A percentile compares a stretch with the other conserved stretches of the same genome.
These are phyloP conservation scores for Pythium scleroteichum DNA, from an alignment of 352 stramenopile genomes.

Conservation along the genomic window DNA sequence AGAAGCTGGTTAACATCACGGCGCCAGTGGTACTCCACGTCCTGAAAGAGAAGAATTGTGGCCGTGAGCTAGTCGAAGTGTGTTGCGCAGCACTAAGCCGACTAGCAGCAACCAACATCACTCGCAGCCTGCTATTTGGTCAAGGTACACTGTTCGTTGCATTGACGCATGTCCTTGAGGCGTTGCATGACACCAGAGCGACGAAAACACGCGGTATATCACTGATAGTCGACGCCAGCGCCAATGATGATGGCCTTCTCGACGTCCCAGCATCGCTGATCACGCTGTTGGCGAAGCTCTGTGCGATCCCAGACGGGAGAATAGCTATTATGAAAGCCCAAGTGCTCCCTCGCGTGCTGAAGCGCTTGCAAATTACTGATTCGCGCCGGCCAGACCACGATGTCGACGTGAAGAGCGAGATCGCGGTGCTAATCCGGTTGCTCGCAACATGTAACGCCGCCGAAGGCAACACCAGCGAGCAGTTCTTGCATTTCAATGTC, in stretches of 20 bases:
- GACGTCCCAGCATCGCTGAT: conserved; percentile 64
- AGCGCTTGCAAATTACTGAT: conserved; percentile 58
- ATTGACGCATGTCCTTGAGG: conserved; percentile 57
- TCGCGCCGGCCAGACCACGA: conserved; percentile 24
- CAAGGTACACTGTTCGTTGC: conserved; percentile 60
- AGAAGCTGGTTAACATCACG: conserved; percentile 47
- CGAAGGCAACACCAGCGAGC: conserved; percentile 67
- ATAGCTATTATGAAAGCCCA: conserved; percentile 60
- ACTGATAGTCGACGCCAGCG: conserved; percentile 31
- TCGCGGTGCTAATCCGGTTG: conserved; percentile 50
- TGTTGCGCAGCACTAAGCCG: conserved; percentile 66
- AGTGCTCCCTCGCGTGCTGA: conserved; percentile 65
- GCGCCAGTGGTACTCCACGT: conserved; percentile 60
- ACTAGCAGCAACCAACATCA: conserved; percentile 56
- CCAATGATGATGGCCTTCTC: conserved; percentile 47
- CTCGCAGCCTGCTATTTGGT: conserved; percentile 43
- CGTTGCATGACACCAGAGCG: conserved; percentile 31
- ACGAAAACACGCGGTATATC: conserved; percentile 1
- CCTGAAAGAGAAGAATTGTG: conserved; percentile 48
- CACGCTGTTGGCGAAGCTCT: conserved; percentile 64
- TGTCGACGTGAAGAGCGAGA: conserved; percentile 64
- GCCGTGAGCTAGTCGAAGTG: conserved; percentile 36
- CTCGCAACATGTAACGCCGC: conserved; percentile 55
- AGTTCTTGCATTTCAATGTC: conserved; percentile 70
- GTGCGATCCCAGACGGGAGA: conserved; percentile 56